Evolutionary conservation across 2,329 filamentous ascomycete species (phyloP), one percentile per base, ranked within the genome.

Genomic region (Ophiocordyceps polyrhachis-furcata): DNA sequence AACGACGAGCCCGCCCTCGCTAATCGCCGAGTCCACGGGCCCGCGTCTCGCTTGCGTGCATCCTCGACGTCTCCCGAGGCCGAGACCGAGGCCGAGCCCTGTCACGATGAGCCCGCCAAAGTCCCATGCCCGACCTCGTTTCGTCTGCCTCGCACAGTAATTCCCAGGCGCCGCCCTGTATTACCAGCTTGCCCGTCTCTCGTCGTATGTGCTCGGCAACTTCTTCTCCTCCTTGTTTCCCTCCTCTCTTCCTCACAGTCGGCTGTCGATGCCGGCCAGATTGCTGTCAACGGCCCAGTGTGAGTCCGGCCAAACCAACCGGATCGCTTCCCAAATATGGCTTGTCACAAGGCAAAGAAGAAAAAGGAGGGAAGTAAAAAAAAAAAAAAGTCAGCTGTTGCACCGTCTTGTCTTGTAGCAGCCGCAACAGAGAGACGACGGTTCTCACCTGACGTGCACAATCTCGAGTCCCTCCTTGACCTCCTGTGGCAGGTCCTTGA

Each of bases 251-350:
- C 29, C 29, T 21, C 70, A 94, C 62, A 95, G 65, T 52, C 83
- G 76, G 61, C 83, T 88, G 64, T 94, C 85, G 48, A 91, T 69
- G 41, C 76, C 73, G 47, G 77, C 71, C 61, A 77, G 70, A 46
- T 65, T 74, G 53, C 78, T 73, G 56, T 86, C 78, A 48, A 80
- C 79, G 19, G 85, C 83, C 83, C 87, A 93, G 53, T 82, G 75
- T 38, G 75, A 79, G 54, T 93, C 85, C 2, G 91, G 91, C 91
- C 91, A 98, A 51, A 98, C 81, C 50, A 82, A 70, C 47, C 81
- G 78, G 59, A 98, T 79, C 23, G 87, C 89, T 64, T 96, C 89
- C 85, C 87, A 95, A 49, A 96, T 89, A 61, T 93, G 83, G 50
- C 84, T 86, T 52, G 52, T 47, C 48, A 51, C 20, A 17, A 7